Percentiles rank a stretch among this genome's conserved stretches.
Evolutionary conservation across 2,329 filamentous ascomycete species (phyloP).

Genomic region (Fusarium sp.): DNA sequence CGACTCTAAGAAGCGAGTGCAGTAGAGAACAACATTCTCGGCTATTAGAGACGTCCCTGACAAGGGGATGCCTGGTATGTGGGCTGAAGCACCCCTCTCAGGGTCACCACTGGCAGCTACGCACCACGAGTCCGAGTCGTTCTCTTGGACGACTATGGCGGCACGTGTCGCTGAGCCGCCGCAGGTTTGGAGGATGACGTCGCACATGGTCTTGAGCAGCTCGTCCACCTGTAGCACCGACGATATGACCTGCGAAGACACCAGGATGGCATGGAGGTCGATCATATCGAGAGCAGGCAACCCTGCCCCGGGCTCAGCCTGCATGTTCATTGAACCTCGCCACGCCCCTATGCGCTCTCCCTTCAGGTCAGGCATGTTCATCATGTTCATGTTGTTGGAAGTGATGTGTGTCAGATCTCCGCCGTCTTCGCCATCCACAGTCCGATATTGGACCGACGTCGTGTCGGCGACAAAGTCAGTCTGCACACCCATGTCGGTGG

Average conservation of each 20-base stretch:
- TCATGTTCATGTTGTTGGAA: slow-evolving; percentile 54
- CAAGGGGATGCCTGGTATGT: slow-evolving; percentile 73
- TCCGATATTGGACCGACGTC: slow-evolving; percentile 63
- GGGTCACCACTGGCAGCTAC: slow-evolving; percentile 80
- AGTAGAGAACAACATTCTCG: slow-evolving; percentile 81
- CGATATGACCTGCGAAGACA: slow-evolving; percentile 83
- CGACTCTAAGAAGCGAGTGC: slow-evolving; percentile 79
- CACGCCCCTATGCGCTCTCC: slow-evolving; percentile 72
- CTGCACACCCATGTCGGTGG: slow-evolving; percentile 74
- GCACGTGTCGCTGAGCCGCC: slow-evolving; percentile 77
- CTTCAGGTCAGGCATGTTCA: slow-evolving; percentile 59
- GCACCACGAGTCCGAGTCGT: slow-evolving; percentile 72
- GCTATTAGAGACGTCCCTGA: slow-evolving; percentile 76
- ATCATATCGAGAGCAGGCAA: slow-evolving; percentile 85
- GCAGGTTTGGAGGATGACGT: slow-evolving; percentile 83
- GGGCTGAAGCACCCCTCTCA: slow-evolving; percentile 74
- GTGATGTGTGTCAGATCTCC: slow-evolving; percentile 56
- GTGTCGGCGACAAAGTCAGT: slow-evolving; percentile 75
- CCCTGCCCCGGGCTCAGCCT: slow-evolving; percentile 68
- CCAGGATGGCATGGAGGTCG: slow-evolving; percentile 81
- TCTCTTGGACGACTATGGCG: slow-evolving; percentile 79
- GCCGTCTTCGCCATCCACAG: slow-evolving; percentile 58
- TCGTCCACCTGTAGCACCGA: slow-evolving; percentile 81
- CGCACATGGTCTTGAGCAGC: slow-evolving; percentile 82
- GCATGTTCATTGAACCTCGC: slow-evolving; percentile 68